Conservation (phyloP, 768 basidiomycete species). For the Clavaria fumosa region DNA sequence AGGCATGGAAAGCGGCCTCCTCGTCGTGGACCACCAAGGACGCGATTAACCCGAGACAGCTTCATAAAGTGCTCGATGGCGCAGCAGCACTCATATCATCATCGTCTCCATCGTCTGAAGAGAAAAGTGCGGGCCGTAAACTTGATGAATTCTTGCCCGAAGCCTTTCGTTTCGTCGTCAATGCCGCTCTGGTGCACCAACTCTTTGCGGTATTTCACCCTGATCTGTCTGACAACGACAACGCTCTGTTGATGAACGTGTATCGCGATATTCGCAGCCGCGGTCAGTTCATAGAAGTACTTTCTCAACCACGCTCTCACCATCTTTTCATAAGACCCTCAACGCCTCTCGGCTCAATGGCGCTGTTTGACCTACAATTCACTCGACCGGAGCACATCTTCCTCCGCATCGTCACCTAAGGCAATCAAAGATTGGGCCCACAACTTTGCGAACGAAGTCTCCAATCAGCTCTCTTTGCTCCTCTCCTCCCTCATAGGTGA, state of each 20-base stretch:
- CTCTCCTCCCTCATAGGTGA: constrained; percentile 3
- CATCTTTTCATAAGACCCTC: neutral
- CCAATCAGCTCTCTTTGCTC: neutral
- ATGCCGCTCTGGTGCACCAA: neutral
- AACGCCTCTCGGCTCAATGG: constrained; percentile 3
- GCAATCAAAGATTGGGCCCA: constrained; percentile 1
- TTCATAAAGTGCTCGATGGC: neutral
- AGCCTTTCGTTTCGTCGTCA: constrained; percentile 4
- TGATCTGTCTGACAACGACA: neutral
- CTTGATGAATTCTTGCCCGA: constrained; percentile 1
- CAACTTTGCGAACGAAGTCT: constrained; percentile 1
- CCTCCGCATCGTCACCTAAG: too few species aligned
- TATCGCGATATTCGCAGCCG: constrained; percentile 2
- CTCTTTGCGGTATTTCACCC: constrained; percentile 4
- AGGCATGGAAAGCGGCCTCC: too few species aligned
- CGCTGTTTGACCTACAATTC: constrained; percentile 4
- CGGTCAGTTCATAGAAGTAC: neutral
- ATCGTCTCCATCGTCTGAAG: too few species aligned
- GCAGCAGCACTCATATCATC: constrained; percentile 1
- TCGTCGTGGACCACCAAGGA: constrained; percentile 3
- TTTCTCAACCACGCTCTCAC: neutral
- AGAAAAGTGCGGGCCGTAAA: neutral
- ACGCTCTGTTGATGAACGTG: neutral
- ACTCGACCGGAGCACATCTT: neutral
- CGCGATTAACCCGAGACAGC: neutral